A percentile compares a stretch with the other conserved stretches of the same genome.
These are phyloP conservation scores for Debaryomyces coudertii DNA, from an alignment of 1,139 yeast species.

Conservation along the genomic window DNA sequence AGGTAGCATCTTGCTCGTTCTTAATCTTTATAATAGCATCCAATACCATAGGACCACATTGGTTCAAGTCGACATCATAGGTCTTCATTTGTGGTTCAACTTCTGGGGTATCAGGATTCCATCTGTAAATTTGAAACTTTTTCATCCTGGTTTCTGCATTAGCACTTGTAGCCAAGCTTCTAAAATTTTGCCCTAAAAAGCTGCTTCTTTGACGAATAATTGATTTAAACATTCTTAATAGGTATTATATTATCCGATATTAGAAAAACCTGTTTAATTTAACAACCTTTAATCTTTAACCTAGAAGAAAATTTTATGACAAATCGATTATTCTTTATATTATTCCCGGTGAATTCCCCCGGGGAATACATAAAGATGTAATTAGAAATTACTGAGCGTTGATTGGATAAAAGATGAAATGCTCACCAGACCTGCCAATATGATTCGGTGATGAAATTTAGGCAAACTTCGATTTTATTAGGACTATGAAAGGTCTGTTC, in stretches of 20 bases:
- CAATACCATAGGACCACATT: conserved; percentile 97
- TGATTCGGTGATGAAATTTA: neutral
- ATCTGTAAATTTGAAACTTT: conserved; percentile 91
- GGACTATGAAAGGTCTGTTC: neutral
- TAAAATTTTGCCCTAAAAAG: conserved; percentile 17
- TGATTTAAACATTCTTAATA: conserved; percentile 20
- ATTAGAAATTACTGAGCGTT: conserved; percentile 6
- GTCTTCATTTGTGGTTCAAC: conserved; percentile 86
- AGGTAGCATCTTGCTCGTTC: conserved; percentile 93
- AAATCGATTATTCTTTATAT: conserved; percentile 8
- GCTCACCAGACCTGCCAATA: conserved; percentile 1
- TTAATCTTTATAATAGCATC: conserved; percentile 94
- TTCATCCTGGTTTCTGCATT: conserved; percentile 55
- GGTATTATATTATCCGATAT: neutral
- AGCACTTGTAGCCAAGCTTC: conserved; percentile 48
- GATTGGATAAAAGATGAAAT: conserved; percentile 6
- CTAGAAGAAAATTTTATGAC: conserved; percentile 5
- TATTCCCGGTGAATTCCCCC: conserved; percentile 9
- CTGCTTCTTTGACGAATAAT: conserved; percentile 33
- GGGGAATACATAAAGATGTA: conserved; percentile 6
- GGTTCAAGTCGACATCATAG: conserved; percentile 81
- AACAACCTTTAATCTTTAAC: conserved; percentile 1
- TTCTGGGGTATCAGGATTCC: conserved; percentile 98
- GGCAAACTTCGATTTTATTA: neutral
- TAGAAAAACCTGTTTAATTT: neutral